These are phyloP conservation scores for Penicillium griseofulvum DNA, from an alignment of 2,329 filamentous ascomycete species.

Conservation along the genomic window DNA sequence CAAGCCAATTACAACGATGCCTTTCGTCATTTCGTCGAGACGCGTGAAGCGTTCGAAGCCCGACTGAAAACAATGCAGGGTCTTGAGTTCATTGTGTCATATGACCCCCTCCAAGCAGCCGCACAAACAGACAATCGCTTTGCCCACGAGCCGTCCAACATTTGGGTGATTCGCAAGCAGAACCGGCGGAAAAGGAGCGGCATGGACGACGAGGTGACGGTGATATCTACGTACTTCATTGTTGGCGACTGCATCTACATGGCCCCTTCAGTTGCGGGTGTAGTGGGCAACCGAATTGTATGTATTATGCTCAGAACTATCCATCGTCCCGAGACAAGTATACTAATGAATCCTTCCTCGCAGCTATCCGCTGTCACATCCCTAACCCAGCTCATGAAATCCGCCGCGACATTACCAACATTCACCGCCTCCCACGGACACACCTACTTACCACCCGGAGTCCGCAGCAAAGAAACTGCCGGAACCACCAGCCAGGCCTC, in stretches of 20 bases:
- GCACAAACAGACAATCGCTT: slow-evolving; percentile 42
- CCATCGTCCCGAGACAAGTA: background rate
- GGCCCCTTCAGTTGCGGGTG: slow-evolving; percentile 59
- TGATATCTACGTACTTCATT: slow-evolving; percentile 59
- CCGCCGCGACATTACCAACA: slow-evolving; percentile 52
- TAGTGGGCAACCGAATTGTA: slow-evolving; percentile 56
- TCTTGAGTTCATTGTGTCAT: slow-evolving; percentile 59
- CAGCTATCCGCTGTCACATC: slow-evolving; percentile 57
- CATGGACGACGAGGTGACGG: slow-evolving; percentile 50
- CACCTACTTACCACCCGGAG: slow-evolving; percentile 54
- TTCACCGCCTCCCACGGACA: slow-evolving; percentile 61
- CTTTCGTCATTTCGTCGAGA: slow-evolving; percentile 51
- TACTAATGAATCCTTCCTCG: slow-evolving; percentile 5
- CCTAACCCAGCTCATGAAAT: slow-evolving; percentile 55
- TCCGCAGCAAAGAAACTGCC: slow-evolving; percentile 37
- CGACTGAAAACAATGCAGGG: slow-evolving; percentile 55
- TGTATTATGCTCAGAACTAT: slow-evolving; percentile 11
- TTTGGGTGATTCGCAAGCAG: slow-evolving; percentile 64
- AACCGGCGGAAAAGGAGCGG: slow-evolving; percentile 46
- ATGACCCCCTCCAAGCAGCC: slow-evolving; percentile 53
- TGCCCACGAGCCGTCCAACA: slow-evolving; percentile 47
- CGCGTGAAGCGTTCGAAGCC: slow-evolving; percentile 57
- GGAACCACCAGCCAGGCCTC: slow-evolving; percentile 32
- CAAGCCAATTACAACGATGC: slow-evolving; percentile 52
- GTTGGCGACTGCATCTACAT: slow-evolving; percentile 61